These are phyloP conservation scores for Suillus subaureus DNA, from an alignment of 768 basidiomycete species.

Conservation along the genomic window DNA sequence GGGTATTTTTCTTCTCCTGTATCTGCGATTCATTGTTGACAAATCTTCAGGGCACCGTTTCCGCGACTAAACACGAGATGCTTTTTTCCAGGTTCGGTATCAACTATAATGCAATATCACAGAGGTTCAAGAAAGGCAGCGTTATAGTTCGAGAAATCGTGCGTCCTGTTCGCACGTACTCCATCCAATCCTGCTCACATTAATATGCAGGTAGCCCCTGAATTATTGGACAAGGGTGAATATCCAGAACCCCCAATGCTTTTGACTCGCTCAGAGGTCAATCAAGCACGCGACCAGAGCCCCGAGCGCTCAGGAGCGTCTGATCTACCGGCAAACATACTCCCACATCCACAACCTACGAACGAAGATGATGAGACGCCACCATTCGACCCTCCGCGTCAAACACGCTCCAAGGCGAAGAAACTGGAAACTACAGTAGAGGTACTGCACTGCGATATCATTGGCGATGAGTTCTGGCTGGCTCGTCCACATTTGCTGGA, in stretches of 20 bases:
- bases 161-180: neutral
- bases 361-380: neutral
- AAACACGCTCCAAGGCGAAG: constrained; percentile 22
- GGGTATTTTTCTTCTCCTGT: constrained; percentile 42
- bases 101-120: constrained; percentile 82
- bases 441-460: constrained; percentile 82
- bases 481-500: constrained; percentile 55
- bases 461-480: constrained; percentile 80
- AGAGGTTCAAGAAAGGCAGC: constrained; percentile 83
- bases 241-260: neutral
- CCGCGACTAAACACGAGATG: constrained; percentile 90
- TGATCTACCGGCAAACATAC: neutral
- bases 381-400: neutral
- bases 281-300: neutral
- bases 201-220: neutral
- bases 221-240: neutral
- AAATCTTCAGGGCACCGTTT: constrained; percentile 74
- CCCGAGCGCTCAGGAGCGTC: too few relatives aligned
- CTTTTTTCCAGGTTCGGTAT: constrained; percentile 79
- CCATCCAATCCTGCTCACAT: neutral
- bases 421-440: constrained; percentile 48
- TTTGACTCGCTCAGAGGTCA: too few relatives aligned
- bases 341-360: neutral
- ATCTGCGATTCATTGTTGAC: constrained; percentile 12
- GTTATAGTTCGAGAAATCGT: constrained; percentile 73